Evolutionary conservation across 2,329 filamentous ascomycete genomes (phyloP).

Genomic region (Penicillium sp.): DNA sequence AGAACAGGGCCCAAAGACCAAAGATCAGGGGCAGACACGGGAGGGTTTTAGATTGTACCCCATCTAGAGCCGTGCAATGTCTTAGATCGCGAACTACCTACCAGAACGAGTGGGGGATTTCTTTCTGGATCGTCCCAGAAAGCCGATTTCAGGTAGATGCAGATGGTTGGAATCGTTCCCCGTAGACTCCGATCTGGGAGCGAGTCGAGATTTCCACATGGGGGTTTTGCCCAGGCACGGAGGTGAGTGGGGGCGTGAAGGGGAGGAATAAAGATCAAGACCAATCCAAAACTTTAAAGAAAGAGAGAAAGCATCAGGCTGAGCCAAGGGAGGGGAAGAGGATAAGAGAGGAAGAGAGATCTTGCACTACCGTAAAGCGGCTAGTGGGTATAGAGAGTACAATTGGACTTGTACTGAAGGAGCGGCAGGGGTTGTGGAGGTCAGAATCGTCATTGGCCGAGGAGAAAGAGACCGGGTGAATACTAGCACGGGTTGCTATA

Average conservation of each 20-base stretch:
- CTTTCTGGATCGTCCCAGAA: slow-evolving; percentile 36
- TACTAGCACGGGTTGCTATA: no score
- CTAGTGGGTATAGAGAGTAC: slow-evolving; percentile 8
- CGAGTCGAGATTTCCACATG: slow-evolving; percentile 41
- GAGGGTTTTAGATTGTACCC: neutral
- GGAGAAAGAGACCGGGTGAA: no score
- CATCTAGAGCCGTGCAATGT: slow-evolving; percentile 4
- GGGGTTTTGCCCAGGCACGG: slow-evolving; percentile 16
- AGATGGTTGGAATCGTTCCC: slow-evolving; percentile 32
- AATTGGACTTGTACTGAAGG: neutral
- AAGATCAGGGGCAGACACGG: neutral
- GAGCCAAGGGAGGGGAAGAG: slow-evolving; percentile 1
- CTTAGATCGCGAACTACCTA: slow-evolving; percentile 11
- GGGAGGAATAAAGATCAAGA: slow-evolving; percentile 1
- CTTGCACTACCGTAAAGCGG: slow-evolving; percentile 13
- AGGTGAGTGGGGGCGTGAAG: slow-evolving; percentile 13
- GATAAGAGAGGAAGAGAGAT: slow-evolving; percentile 5
- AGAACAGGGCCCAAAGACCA: no score
- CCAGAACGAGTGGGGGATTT: slow-evolving; percentile 23
- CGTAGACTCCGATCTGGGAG: slow-evolving; percentile 38
- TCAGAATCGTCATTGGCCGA: neutral
- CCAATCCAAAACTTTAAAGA: neutral
- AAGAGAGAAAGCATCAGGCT: no score
- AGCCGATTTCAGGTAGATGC: slow-evolving; percentile 30
- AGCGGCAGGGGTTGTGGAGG: neutral